phyloP scores from a whole-genome alignment of 352 stramenopile species.

The Phytophthora sp. region DNA sequence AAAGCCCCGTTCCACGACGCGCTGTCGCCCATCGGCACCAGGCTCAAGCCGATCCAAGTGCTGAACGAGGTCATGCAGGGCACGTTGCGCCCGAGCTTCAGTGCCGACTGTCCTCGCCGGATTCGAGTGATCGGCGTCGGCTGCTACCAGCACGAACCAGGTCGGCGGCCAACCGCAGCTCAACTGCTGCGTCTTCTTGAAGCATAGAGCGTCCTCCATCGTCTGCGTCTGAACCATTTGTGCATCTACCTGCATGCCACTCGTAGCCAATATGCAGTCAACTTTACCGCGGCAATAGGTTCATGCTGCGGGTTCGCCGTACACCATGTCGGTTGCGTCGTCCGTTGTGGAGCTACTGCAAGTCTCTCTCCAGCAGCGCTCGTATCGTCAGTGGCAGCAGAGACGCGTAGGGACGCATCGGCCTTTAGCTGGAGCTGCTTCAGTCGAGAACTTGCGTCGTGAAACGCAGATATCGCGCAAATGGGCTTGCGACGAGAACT shows the following conservation, averaged over 20 bases:
- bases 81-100: slow-evolving; percentile 52
- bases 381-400: neutral
- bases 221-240: neutral
- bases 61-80: slow-evolving; percentile 53
- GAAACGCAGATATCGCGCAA: neutral
- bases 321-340: neutral
- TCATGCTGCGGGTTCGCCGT: neutral
- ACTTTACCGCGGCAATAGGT: neutral
- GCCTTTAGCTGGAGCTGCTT: neutral
- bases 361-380: neutral
- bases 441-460: slow-evolving; percentile 13
- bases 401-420: neutral
- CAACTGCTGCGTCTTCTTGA: slow-evolving; percentile 46
- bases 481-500: slow-evolving; percentile 11
- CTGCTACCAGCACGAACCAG: slow-evolving; percentile 51
- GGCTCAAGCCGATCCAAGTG: slow-evolving; percentile 47
- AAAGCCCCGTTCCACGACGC: slow-evolving; percentile 38
- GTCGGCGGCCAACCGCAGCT: slow-evolving; percentile 32
- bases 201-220: slow-evolving; percentile 6
- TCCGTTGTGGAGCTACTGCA: neutral
- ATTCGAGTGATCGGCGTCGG: slow-evolving; percentile 45
- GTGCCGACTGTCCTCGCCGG: slow-evolving; percentile 38
- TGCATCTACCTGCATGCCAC: too few relatives aligned
- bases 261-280: neutral
- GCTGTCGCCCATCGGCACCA: slow-evolving; percentile 23